Base-by-base conservation (phyloP, 208 protist genomes). In the Herpetomonas samuelpessoai region DNA sequence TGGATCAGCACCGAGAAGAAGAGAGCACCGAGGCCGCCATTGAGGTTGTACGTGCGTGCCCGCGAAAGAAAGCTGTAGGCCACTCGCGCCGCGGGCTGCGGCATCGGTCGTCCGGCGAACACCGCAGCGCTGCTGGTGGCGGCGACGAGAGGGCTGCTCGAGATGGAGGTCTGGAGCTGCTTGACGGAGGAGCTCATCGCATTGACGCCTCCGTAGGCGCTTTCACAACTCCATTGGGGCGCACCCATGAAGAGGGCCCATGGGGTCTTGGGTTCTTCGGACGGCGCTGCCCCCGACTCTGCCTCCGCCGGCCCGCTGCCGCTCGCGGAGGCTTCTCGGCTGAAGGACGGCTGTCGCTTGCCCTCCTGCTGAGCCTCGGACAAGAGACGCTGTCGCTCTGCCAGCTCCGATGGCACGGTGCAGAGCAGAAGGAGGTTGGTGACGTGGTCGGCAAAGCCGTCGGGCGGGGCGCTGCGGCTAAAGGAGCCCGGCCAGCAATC, bases 51-150 rank as follows among this genome's bases (percentile, higher is more conserved):
- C 54, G 65, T 65, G 18, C 78, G 68, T 0, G 71, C 70, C 29
- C 68, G 62, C 29, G 72, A 63, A 52, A 83, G 54, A 31, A 83
- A 68, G 19, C 67, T 71, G 71, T 83, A 88, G 21, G 74, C 68
- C 24, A 79, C 52, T 24, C 71, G 57, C 1, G 76, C 73, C 26
- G 29, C 56, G 6, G 18, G 24, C n/a, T 24, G 3, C 49, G 56
- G 56, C 38, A 70, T 52, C 24, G 31, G 18, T 26, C 41, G 35
- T 18, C 35, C 6, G 35, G 35, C 6, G 35, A 41, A 14, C 35
- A 14, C 14, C 35, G 6, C 9, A n/a, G n/a, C n/a, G 9, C 9
- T 6, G 35, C 9, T 14, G 6, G 35, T 14, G 1, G 56, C 66
- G 2, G 53, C 52, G 39, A 19, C 25, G 6, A 51, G 39, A 14